Conservation (phyloP, 2,329 filamentous ascomycete genomes). For the Xylariaceae sp. region DNA sequence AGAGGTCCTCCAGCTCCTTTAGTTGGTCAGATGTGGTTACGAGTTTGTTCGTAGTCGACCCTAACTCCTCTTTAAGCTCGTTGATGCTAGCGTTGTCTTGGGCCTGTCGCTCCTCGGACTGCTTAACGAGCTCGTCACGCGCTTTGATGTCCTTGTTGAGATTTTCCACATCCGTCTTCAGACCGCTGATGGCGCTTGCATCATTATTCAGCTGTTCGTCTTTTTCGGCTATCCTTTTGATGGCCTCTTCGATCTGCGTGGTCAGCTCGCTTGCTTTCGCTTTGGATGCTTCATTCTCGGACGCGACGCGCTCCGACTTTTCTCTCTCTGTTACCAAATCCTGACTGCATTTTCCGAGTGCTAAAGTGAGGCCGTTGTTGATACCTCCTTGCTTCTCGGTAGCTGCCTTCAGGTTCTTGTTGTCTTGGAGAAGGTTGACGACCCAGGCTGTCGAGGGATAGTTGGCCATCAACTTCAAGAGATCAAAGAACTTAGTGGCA, state of each 20-base stretch:
- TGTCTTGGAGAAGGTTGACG: constrained; percentile 5
- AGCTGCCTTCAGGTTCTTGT: constrained; percentile 4
- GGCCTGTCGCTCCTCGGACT: constrained; percentile 5
- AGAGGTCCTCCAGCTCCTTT: constrained; percentile 10
- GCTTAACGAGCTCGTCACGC: constrained; percentile 6
- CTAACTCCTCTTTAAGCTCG: constrained; percentile 1
- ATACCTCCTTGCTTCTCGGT: constrained; percentile 2
- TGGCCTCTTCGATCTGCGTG: constrained; percentile 4
- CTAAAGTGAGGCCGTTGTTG: background rate
- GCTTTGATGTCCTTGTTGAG: constrained; percentile 1
- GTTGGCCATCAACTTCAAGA: background rate
- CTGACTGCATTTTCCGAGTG: background rate
- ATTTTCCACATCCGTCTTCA: constrained; percentile 2
- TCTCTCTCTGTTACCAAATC: background rate
- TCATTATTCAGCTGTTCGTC: constrained; percentile 5
- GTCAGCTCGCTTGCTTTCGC: constrained; percentile 2
- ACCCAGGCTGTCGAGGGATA: constrained; percentile 9
- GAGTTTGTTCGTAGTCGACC: background rate
- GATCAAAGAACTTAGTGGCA: constrained; percentile 4
- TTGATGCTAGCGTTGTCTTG: constrained; percentile 5
- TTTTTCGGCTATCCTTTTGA: constrained; percentile 9
- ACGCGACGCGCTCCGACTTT: background rate
- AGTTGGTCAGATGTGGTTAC: background rate
- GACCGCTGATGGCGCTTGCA: background rate
- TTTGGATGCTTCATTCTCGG: constrained; percentile 6